A percentile compares a stretch with the other conserved stretches of the same genome.
Evolutionary conservation across 2,329 filamentous ascomycete genomes (phyloP).

Genomic region (Pseudogymnoascus sp.): DNA sequence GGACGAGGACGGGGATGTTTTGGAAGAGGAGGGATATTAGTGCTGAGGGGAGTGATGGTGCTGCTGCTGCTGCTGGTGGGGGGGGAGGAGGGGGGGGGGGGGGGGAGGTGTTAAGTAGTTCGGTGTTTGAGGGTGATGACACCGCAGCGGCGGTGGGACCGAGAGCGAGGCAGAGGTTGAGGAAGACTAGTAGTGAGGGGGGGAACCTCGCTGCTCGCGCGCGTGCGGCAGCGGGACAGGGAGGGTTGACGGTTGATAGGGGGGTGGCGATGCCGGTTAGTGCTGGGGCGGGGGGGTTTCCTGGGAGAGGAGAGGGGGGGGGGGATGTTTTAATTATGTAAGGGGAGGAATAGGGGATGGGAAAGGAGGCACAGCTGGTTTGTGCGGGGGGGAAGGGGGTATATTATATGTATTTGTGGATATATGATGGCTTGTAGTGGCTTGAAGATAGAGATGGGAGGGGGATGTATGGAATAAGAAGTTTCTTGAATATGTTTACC

Average conservation of each 20-base stretch:
- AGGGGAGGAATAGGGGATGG: too few relatives aligned
- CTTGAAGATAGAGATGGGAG: too few relatives aligned
- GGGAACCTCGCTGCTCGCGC: conserved; percentile 26
- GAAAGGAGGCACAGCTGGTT: too few relatives aligned
- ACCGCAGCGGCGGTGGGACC: not conserved
- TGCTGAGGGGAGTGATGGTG: not conserved
- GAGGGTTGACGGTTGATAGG: not conserved
- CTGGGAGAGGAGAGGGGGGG: not conserved
- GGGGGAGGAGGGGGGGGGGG: too few relatives aligned
- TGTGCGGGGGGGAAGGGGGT: too few relatives aligned
- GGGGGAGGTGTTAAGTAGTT: not conserved
- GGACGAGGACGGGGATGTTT: not conserved
- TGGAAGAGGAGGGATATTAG: not conserved
- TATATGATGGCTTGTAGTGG: too few relatives aligned
- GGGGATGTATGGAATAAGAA: too few relatives aligned
- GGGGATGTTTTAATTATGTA: not conserved
- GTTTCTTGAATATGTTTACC: too few relatives aligned
- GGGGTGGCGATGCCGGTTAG: not conserved
- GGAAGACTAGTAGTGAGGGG: conserved; percentile 27
- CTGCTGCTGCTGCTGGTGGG: too few relatives aligned
- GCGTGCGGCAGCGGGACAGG: conserved; percentile 16
- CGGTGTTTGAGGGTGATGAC: not conserved
- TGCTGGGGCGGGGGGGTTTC: not conserved
- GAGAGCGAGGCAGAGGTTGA: conserved; percentile 20
- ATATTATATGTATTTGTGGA: too few relatives aligned